phyloP scores from a whole-genome alignment of 495 filamentous ascomycete species.

The Xylaria longipes region DNA sequence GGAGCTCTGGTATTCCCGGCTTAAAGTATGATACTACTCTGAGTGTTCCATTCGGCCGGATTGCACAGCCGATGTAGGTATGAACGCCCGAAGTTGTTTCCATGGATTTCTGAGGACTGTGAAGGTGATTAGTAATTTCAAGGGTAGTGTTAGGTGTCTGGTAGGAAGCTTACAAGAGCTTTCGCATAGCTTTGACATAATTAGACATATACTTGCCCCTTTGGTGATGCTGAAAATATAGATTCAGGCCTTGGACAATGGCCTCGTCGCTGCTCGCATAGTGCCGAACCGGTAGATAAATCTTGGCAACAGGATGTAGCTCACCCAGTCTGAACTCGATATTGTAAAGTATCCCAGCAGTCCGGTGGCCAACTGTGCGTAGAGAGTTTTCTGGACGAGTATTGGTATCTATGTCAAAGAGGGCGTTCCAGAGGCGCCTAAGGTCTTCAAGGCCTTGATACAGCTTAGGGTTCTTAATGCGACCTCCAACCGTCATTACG shows the following conservation, averaged over 20 bases:
- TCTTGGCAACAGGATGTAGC: conserved; percentile 37
- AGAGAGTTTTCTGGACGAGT: conserved; percentile 10
- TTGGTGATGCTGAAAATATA: conserved; percentile 12
- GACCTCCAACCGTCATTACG: conserved; percentile 39
- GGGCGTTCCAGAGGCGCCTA: conserved; percentile 28
- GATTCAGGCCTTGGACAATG: not conserved
- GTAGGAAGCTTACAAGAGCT: not conserved
- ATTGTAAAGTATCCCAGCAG: conserved; percentile 47
- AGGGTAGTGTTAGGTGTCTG: not conserved
- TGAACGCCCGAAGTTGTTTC: conserved; percentile 28
- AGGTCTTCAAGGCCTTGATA: conserved; percentile 29
- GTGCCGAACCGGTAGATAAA: conserved; percentile 44
- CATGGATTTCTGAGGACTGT: conserved; percentile 10
- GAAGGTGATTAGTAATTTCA: not conserved
- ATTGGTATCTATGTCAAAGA: conserved; percentile 6
- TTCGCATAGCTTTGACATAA: conserved; percentile 10
- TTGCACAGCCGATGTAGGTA: conserved; percentile 36
- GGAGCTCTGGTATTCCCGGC: conserved; percentile 2
- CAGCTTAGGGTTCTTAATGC: conserved; percentile 25
- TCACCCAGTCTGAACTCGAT: conserved; percentile 38
- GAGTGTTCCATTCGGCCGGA: conserved; percentile 31
- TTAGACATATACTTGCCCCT: conserved; percentile 15
- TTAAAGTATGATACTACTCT: conserved; percentile 34
- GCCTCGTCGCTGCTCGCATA: conserved; percentile 30
- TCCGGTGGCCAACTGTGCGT: conserved; percentile 36